A percentile compares a stretch with the other conserved stretches of the same genome.
These are phyloP conservation scores for Colletotrichum cuscutae DNA, from an alignment of 2,329 filamentous ascomycete species.

Conservation along the genomic window DNA sequence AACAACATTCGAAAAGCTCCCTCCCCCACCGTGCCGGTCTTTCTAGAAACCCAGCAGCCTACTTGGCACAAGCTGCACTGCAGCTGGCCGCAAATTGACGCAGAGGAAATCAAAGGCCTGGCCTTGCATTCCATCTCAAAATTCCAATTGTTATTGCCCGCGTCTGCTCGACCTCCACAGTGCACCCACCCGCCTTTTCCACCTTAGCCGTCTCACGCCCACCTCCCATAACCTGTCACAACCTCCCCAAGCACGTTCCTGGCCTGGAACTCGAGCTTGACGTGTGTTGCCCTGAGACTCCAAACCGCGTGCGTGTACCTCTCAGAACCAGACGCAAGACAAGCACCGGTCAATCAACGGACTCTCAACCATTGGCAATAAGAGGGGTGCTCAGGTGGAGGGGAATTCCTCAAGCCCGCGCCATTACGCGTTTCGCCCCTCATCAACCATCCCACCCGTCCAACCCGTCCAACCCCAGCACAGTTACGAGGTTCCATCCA, in stretches of 20 bases:
- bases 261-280: neutral
- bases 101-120: constrained; percentile 4
- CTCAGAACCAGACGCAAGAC: neutral
- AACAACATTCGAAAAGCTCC: neutral
- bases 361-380: neutral
- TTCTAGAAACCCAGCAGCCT: constrained; percentile 3
- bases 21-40: constrained; percentile 6
- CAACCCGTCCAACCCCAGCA: constrained; percentile 17
- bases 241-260: neutral
- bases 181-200: neutral
- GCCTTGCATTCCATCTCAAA: constrained; percentile 8
- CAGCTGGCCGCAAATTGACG: neutral
- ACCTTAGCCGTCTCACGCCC: neutral
- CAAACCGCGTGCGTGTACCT: neutral
- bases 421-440: constrained; percentile 36
- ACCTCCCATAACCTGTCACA: constrained; percentile 1
- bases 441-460: constrained; percentile 24
- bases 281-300: neutral
- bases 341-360: neutral
- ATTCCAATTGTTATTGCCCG: neutral
- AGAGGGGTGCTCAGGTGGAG: neutral
- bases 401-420: constrained; percentile 12
- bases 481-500: constrained; percentile 23
- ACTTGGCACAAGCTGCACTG: neutral
- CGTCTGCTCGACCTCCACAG: neutral